Evolutionary conservation across 1,284 basidiomycete species (phyloP), one percentile per base, ranked within the genome.

Genomic region (Leccinum fuscescens): DNA sequence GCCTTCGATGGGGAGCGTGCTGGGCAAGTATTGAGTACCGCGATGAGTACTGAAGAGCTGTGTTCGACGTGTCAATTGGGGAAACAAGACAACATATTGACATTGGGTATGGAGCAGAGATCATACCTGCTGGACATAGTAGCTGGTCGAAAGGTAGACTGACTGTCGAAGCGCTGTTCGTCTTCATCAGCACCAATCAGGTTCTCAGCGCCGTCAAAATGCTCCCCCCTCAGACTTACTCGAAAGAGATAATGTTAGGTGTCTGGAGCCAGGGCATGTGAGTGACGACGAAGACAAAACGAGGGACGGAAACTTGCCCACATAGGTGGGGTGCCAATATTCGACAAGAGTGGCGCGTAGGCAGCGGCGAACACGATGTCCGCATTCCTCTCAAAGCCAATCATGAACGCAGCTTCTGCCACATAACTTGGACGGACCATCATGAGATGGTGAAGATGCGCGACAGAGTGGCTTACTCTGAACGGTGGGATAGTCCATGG

Each of bases 361-460:
- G 86, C 82, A 0, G 88, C 82, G 8, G 86, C 86, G 64, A 89
- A 89, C 8, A 82, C 79, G 53, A 84, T 77, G 63, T 82, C 79
- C 53, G 75, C 75, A 64, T 84, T 80, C 44, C 81, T 78, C 71
- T 92, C 89, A 4, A 90, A 70, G 3, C 86, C 88, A 2, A 85
- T 88, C 84, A 90, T 89, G 71, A 85, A 91, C 0, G 84, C 85
- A 3, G 86, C 88, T 71, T 90, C 89, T 15, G 76, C 78, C 9
- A 78, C 66, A 27, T 82, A 73, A 39, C 76, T 81, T 77, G 14
- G 4, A 11, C 29, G 14, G 29, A 20, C 42, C 42, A 1, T 17
- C 55, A n/a, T 29, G 17, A 29, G 20, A 35, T 3, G n/a, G 33
- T 3, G n/a, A 22, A 50, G 7, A 15, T 0, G 11, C 22, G 8